Percentiles rank a stretch among this genome's conserved stretches.
Conservation (phyloP, 768 basidiomycete species). For the Naganishia randhawae region DNA sequence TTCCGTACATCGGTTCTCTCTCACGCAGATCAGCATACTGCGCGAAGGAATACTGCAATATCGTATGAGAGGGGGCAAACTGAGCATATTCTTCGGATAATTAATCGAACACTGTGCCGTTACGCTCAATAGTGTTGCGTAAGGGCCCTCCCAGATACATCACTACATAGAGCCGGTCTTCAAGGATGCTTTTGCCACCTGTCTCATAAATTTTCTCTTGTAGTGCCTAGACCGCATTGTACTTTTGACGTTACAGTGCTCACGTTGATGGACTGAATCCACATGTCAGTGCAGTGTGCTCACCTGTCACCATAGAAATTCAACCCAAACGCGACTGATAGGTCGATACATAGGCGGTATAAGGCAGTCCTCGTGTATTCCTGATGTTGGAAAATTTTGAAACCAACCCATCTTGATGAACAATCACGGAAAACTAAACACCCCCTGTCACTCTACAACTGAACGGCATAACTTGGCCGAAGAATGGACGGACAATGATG, state of each 20-base stretch:
- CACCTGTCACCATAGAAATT: slow-evolving; percentile 18
- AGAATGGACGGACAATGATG: too few relatives aligned
- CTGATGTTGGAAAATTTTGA: too few relatives aligned
- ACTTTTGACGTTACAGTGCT: not conserved
- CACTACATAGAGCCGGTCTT: slow-evolving; percentile 30
- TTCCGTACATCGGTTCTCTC: slow-evolving; percentile 27
- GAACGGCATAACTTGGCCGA: too few relatives aligned
- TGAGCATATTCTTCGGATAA: not conserved
- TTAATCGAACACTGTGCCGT: not conserved
- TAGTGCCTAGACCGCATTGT: slow-evolving; percentile 26
- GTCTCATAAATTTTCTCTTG: slow-evolving; percentile 22
- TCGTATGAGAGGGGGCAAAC: not conserved
- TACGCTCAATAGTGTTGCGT: slow-evolving; percentile 29
- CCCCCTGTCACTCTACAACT: too few relatives aligned
- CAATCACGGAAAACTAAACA: too few relatives aligned
- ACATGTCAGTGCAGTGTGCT: too few relatives aligned
- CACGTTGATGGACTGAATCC: not conserved
- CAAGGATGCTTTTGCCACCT: slow-evolving; percentile 25
- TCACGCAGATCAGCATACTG: slow-evolving; percentile 26
- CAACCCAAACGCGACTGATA: slow-evolving; percentile 10
- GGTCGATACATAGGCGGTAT: slow-evolving; percentile 22
- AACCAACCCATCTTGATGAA: too few relatives aligned
- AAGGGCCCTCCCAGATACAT: slow-evolving; percentile 21
- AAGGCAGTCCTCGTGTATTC: slow-evolving; percentile 16
- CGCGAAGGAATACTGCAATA: slow-evolving; percentile 29